Percentiles rank a stretch among this genome's conserved stretches.
Conservation (phyloP, 352 stramenopile species). For the Phytophthora pisi region DNA sequence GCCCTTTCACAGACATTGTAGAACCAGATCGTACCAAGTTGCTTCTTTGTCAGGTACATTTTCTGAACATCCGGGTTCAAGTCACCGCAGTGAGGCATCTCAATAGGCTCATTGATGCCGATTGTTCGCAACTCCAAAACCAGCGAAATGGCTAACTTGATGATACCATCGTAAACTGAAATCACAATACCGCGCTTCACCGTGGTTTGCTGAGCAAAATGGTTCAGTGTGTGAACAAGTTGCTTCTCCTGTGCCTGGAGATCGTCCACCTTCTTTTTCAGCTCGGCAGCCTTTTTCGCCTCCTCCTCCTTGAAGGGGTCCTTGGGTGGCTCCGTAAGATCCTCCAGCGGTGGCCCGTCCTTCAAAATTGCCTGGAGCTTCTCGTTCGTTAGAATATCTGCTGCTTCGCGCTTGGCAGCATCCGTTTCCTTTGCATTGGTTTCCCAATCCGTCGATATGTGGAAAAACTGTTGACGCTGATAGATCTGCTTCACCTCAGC, state of each 20-base stretch:
- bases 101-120: slow-evolving; percentile 48
- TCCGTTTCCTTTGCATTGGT: slow-evolving; percentile 23
- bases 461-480: slow-evolving; percentile 41
- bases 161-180: slow-evolving; percentile 53
- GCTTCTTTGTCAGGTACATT: slow-evolving; percentile 34
- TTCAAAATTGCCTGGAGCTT: slow-evolving; percentile 25
- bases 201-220: slow-evolving; percentile 30
- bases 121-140: slow-evolving; percentile 49
- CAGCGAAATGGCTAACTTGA: slow-evolving; percentile 50
- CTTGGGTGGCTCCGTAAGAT: slow-evolving; percentile 26
- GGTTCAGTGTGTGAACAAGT: slow-evolving; percentile 38
- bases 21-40: slow-evolving; percentile 34
- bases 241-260: slow-evolving; percentile 34
- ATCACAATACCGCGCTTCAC: slow-evolving; percentile 56
- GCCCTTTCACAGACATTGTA: slow-evolving; percentile 36
- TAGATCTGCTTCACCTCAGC: slow-evolving; percentile 40
- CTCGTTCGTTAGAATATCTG: slow-evolving; percentile 30
- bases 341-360: slow-evolving; percentile 19
- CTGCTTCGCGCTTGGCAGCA: slow-evolving; percentile 21
- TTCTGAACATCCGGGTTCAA: slow-evolving; percentile 41
- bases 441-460: slow-evolving; percentile 35
- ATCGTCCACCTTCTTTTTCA: slow-evolving; percentile 23
- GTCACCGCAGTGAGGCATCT: slow-evolving; percentile 62
- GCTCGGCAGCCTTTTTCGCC: slow-evolving; percentile 17
- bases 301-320: slow-evolving; percentile 22